Percentiles rank a stretch among this genome's conserved stretches.
These are phyloP conservation scores for Phanerodontia chrysosporium DNA, from an alignment of 768 basidiomycete species.

Conservation along the genomic window DNA sequence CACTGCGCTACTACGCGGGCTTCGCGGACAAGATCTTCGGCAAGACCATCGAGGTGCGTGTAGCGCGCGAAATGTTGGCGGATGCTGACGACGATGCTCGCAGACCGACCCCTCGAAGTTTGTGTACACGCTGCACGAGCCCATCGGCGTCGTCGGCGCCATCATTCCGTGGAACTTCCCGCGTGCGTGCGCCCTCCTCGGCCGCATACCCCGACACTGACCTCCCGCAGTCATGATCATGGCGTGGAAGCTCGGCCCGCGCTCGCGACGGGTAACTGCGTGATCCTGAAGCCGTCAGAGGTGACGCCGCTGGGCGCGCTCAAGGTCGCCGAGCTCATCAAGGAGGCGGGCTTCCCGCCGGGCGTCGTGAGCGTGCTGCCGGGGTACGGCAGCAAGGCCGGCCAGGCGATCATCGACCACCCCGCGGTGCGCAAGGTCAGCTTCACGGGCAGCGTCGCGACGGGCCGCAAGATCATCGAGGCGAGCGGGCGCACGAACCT, in stretches of 20 bases:
- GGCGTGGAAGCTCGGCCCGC: conserved; percentile 75
- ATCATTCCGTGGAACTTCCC: conserved; percentile 73
- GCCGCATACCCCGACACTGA: background rate
- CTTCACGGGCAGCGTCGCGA: conserved; percentile 81
- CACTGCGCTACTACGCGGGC: conserved; percentile 47
- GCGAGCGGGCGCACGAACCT: conserved; percentile 77
- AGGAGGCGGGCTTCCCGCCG: conserved; percentile 70
- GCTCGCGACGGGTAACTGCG: conserved; percentile 70
- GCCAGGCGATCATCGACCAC: conserved; percentile 65
- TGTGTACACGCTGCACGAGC: conserved; percentile 66
- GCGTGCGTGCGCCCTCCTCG: conserved; percentile 26
- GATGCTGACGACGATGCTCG: too few relatives aligned
- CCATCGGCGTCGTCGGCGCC: conserved; percentile 48
- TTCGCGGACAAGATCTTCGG: conserved; percentile 59
- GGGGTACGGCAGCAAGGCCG: conserved; percentile 67
- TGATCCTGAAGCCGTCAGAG: conserved; percentile 82
- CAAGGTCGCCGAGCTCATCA: conserved; percentile 42
- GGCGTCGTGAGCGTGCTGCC: conserved; percentile 76
- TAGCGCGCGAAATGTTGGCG: too few relatives aligned
- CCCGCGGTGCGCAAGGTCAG: conserved; percentile 60
- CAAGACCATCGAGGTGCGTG: conserved; percentile 22
- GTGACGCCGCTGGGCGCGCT: conserved; percentile 69
- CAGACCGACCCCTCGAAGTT: conserved; percentile 54
- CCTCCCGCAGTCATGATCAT: conserved; percentile 47
- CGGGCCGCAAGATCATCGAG: conserved; percentile 75